Evolutionary conservation across 768 basidiomycete species (phyloP).

Genomic region (Tylopilus subfusipes): DNA sequence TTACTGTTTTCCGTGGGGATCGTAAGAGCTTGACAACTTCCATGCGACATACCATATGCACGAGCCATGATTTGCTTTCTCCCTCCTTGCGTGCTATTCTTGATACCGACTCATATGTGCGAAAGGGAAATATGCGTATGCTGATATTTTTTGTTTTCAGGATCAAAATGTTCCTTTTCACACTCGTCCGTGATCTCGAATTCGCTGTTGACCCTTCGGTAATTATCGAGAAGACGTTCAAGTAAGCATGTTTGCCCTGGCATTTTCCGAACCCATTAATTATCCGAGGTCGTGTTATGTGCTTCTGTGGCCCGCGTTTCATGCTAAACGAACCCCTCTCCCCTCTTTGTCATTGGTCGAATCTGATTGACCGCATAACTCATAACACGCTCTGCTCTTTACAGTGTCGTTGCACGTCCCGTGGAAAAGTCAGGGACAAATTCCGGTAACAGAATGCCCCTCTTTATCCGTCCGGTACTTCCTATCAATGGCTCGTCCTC

Average conservation of each 20-base stretch:
- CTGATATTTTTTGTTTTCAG: conserved; percentile 35
- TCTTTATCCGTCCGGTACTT: conserved; percentile 41
- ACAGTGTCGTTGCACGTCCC: conserved; percentile 53
- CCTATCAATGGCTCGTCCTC: conserved; percentile 6
- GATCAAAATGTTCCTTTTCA: conserved; percentile 61
- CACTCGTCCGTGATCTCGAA: conserved; percentile 54
- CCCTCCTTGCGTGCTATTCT: not conserved
- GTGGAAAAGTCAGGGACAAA: conserved; percentile 53
- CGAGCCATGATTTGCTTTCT: conserved; percentile 19
- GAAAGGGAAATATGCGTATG: not conserved
- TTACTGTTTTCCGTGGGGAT: conserved; percentile 10
- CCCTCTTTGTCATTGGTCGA: conserved; percentile 4
- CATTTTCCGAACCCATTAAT: conserved; percentile 21
- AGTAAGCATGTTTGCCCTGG: conserved; percentile 40
- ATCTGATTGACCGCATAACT: conserved; percentile 3
- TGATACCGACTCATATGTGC: not conserved
- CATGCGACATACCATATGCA: conserved; percentile 4
- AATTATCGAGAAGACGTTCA: conserved; percentile 61
- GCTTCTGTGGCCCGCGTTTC: conserved; percentile 19
- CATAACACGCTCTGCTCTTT: conserved; percentile 3
- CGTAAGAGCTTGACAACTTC: conserved; percentile 10
- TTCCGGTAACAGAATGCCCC: conserved; percentile 59
- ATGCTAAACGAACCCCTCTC: conserved; percentile 12
- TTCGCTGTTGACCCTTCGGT: conserved; percentile 49
- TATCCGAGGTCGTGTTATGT: conserved; percentile 12